Percentiles rank a stretch among this genome's conserved stretches.
Evolutionary conservation across 2,329 filamentous ascomycete genomes (phyloP).

Genomic region (Hypocrella siamensis): DNA sequence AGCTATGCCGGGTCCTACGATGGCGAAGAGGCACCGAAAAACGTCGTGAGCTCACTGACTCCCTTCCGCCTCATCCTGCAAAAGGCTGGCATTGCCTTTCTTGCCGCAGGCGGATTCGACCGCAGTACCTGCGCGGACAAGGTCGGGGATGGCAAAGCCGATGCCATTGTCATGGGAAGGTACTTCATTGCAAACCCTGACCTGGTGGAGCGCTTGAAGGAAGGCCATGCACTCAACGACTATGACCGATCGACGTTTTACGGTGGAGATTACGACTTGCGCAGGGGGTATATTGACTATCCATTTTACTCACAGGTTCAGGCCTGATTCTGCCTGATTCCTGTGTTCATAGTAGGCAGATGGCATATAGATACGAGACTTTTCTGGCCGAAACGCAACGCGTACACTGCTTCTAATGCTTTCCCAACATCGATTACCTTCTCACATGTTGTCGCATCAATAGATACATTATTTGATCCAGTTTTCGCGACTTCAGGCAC

Average conservation of each 20-base stretch:
- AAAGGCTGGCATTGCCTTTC: slow-evolving; percentile 35
- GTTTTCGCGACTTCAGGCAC: too few relatives aligned
- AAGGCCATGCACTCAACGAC: slow-evolving; percentile 19
- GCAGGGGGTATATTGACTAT: slow-evolving; percentile 21
- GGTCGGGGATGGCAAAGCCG: slow-evolving; percentile 24
- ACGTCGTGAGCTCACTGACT: too few relatives aligned
- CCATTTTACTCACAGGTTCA: too few relatives aligned
- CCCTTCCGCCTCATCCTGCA: slow-evolving; percentile 34
- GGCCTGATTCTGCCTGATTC: too few relatives aligned
- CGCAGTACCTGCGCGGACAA: slow-evolving; percentile 32
- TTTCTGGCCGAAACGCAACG: too few relatives aligned
- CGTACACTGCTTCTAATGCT: too few relatives aligned
- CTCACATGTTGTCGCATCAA: too few relatives aligned
- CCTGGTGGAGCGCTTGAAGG: slow-evolving; percentile 24
- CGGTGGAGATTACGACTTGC: slow-evolving; percentile 16
- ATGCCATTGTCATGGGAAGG: slow-evolving; percentile 29
- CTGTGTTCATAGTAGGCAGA: too few relatives aligned
- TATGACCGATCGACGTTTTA: slow-evolving; percentile 31
- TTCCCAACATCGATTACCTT: too few relatives aligned
- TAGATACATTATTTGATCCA: too few relatives aligned
- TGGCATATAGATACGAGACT: too few relatives aligned
- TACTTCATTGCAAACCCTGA: slow-evolving; percentile 34
- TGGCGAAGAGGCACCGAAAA: too few relatives aligned
- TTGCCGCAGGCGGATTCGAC: slow-evolving; percentile 38
- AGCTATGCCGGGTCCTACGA: slow-evolving; percentile 30